Conservation (phyloP, 1,284 basidiomycete genomes). For the Naganishia liquefaciens region DNA sequence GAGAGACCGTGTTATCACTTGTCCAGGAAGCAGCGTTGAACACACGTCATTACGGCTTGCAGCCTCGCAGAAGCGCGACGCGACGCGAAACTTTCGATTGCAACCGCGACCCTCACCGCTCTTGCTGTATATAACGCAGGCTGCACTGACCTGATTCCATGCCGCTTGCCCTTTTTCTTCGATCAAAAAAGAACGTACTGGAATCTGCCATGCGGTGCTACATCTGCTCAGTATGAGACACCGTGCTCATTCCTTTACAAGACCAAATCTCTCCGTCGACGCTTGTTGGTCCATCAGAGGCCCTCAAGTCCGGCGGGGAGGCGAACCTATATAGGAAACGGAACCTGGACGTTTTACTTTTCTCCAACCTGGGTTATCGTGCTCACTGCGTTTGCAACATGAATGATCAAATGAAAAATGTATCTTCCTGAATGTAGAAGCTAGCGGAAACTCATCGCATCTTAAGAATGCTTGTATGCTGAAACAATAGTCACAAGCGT, state of each 20-base stretch:
- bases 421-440: too few relatives aligned
- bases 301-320: slow-evolving; percentile 26
- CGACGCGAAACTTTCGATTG: background rate
- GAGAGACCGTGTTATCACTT: too few relatives aligned
- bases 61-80: background rate
- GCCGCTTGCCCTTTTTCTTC: background rate
- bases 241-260: slow-evolving; percentile 35
- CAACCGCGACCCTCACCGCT: background rate
- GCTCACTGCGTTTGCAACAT: slow-evolving; percentile 33
- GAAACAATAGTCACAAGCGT: too few relatives aligned
- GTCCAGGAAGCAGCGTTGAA: background rate
- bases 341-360: slow-evolving; percentile 22
- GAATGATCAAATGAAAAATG: background rate
- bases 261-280: slow-evolving; percentile 28
- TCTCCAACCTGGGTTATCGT: slow-evolving; percentile 29
- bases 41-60: background rate
- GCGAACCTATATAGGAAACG: slow-evolving; percentile 35
- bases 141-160: background rate
- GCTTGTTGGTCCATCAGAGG: slow-evolving; percentile 27
- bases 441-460: too few relatives aligned
- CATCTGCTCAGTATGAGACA: slow-evolving; percentile 26
- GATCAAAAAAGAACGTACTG: slow-evolving; percentile 35
- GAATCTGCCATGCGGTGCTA: slow-evolving; percentile 35
- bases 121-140: background rate
- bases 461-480: too few relatives aligned